Percentiles rank a stretch among this genome's conserved stretches.
Evolutionary conservation across 495 filamentous ascomycete genomes (phyloP).

Genomic region (Xylaria curta): DNA sequence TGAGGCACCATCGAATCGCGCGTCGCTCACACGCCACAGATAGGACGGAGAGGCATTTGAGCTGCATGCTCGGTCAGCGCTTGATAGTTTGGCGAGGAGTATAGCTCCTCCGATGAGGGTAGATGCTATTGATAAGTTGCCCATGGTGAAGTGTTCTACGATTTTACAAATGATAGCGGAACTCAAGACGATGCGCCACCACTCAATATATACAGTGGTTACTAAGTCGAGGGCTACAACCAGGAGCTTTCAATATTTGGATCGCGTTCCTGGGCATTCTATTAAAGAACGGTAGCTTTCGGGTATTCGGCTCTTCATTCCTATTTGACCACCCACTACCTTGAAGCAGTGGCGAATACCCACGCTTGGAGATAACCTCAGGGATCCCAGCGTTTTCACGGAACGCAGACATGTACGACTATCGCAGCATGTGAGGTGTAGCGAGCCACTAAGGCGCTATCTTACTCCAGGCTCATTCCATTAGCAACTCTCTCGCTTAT

Average conservation of each 20-base stretch:
- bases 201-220: not conserved
- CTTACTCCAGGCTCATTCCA: not conserved
- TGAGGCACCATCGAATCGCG: conserved; percentile 42
- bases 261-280: not conserved
- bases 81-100: conserved; percentile 23
- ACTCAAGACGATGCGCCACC: not conserved
- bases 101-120: conserved; percentile 27
- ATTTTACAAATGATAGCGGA: not conserved
- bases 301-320: conserved; percentile 9
- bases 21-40: conserved; percentile 41
- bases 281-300: conserved; percentile 11
- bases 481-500: not conserved
- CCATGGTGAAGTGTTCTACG: conserved; percentile 2
- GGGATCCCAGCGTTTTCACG: not conserved
- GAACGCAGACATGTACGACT: not conserved
- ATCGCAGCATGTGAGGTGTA: not conserved
- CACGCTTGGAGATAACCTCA: not conserved
- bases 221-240: not conserved
- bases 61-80: conserved; percentile 41
- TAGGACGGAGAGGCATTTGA: conserved; percentile 32
- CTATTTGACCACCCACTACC: not conserved
- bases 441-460: not conserved
- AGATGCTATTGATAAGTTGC: conserved; percentile 11
- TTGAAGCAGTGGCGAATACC: not conserved
- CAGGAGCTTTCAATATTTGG: not conserved